A percentile compares a stretch with the other conserved stretches of the same genome.
These are phyloP conservation scores for Xylaria sp. DNA, from an alignment of 2,329 filamentous ascomycete genomes.

Conservation along the genomic window DNA sequence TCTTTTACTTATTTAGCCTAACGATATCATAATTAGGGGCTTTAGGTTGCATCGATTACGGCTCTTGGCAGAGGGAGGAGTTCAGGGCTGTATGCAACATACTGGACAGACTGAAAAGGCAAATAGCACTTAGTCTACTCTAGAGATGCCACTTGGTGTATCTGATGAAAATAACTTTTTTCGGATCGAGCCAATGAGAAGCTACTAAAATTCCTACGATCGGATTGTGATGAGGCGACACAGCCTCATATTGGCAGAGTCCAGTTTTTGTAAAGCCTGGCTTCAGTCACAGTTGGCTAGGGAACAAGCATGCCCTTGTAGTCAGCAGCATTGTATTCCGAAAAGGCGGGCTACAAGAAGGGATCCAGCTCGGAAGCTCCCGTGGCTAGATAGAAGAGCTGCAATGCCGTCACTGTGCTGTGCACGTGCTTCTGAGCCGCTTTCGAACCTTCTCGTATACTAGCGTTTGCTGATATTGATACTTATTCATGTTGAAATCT, in stretches of 20 bases:
- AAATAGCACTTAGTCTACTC: conserved; percentile 30
- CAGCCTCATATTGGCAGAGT: not conserved
- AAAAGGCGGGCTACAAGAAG: conserved; percentile 1
- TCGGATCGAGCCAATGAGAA: conserved; percentile 3
- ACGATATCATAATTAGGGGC: conserved; percentile 31
- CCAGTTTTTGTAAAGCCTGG: not conserved
- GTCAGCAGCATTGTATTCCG: not conserved
- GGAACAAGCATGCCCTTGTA: not conserved
- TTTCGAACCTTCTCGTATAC: conserved; percentile 11
- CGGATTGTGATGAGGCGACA: not conserved
- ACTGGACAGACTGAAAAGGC: conserved; percentile 18
- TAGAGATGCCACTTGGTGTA: conserved; percentile 15
- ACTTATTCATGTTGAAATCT: not conserved
- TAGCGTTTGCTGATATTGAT: not conserved
- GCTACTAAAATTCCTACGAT: not conserved
- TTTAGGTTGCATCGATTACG: conserved; percentile 30
- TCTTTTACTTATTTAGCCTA: conserved; percentile 26
- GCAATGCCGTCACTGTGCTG: conserved; percentile 16
- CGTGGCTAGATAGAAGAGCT: not conserved
- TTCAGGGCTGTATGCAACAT: conserved; percentile 24
- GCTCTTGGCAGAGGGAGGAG: conserved; percentile 11
- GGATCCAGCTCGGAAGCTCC: conserved; percentile 31
- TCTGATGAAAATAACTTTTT: conserved; percentile 20
- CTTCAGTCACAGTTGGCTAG: too few species aligned
- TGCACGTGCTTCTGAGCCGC: not conserved